Evolutionary conservation across 495 filamentous ascomycete species (phyloP).

Genomic region (Xylaria acuta): DNA sequence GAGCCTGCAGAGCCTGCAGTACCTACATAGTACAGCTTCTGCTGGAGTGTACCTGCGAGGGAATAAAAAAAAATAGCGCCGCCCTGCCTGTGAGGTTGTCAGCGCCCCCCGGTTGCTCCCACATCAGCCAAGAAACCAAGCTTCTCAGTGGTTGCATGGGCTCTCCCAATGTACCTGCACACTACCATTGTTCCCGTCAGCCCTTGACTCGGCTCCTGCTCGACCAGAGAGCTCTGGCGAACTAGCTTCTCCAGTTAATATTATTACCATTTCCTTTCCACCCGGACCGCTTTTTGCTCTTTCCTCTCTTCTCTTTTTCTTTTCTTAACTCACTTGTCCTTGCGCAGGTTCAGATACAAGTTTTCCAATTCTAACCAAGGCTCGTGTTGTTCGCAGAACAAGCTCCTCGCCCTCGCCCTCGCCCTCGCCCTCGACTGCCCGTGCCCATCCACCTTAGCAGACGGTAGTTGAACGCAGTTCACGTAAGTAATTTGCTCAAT

Average conservation of each 20-base stretch:
- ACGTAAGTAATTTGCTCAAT: constrained; percentile 24
- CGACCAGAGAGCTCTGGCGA: constrained; percentile 24
- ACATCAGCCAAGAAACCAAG: constrained; percentile 32
- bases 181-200: constrained; percentile 30
- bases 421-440: not conserved
- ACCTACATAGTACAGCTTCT: not conserved
- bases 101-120: constrained; percentile 24
- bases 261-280: constrained; percentile 40
- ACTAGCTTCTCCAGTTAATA: constrained; percentile 37
- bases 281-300: constrained; percentile 35
- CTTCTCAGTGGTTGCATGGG: constrained; percentile 32
- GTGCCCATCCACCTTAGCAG: constrained; percentile 3
- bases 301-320: constrained; percentile 28
- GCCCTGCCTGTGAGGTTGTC: constrained; percentile 31
- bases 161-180: constrained; percentile 15
- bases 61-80: constrained; percentile 29
- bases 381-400: constrained; percentile 45
- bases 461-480: not conserved
- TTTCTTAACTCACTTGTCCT: constrained; percentile 44
- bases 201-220: too few species aligned
- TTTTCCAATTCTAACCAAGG: constrained; percentile 36
- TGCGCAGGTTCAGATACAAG: constrained; percentile 33
- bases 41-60: not conserved
- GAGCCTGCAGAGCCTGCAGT: constrained; percentile 30
- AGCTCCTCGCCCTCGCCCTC: constrained; percentile 30